Evolutionary conservation across 2,329 filamentous ascomycete genomes (phyloP).

Genomic region (Cladosporium colombiae): DNA sequence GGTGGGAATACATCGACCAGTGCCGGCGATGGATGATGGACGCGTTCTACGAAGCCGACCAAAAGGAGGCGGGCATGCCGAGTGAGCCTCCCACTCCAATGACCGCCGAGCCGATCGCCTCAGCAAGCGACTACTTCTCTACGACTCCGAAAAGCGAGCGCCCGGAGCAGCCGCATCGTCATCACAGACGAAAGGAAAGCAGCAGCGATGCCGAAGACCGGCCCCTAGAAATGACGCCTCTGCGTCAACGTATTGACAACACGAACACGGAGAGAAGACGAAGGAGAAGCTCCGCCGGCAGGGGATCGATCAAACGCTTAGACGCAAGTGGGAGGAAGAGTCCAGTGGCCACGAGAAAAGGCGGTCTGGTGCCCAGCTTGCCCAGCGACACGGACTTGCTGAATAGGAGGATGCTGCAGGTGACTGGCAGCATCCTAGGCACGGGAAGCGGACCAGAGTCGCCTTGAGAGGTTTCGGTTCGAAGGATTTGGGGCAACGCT

Average conservation of each 20-base stretch:
- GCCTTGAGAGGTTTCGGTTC: not conserved
- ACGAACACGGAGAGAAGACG: constrained; percentile 21
- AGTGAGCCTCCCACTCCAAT: constrained; percentile 27
- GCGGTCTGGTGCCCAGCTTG: constrained; percentile 44
- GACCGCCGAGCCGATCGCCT: constrained; percentile 22
- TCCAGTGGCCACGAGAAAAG: constrained; percentile 37
- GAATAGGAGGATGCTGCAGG: constrained; percentile 49
- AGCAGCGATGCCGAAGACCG: constrained; percentile 69
- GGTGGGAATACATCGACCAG: constrained; percentile 81
- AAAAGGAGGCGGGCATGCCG: constrained; percentile 32
- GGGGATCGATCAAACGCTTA: constrained; percentile 31
- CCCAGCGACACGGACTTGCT: constrained; percentile 52
- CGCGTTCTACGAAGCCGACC: constrained; percentile 61
- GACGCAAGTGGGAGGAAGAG: constrained; percentile 31
- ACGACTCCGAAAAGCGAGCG: constrained; percentile 7
- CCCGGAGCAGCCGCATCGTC: not conserved
- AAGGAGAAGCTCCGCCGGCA: constrained; percentile 26
- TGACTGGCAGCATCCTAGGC: constrained; percentile 43
- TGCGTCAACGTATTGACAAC: constrained; percentile 13
- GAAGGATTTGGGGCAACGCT: not conserved
- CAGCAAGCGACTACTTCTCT: constrained; percentile 30
- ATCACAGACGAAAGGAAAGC: constrained; percentile 55
- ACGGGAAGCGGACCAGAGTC: constrained; percentile 11
- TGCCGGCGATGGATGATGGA: constrained; percentile 81
- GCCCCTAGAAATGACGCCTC: constrained; percentile 70